phyloP scores from a whole-genome alignment of 768 basidiomycete species.

The Pisolithus sp. region DNA sequence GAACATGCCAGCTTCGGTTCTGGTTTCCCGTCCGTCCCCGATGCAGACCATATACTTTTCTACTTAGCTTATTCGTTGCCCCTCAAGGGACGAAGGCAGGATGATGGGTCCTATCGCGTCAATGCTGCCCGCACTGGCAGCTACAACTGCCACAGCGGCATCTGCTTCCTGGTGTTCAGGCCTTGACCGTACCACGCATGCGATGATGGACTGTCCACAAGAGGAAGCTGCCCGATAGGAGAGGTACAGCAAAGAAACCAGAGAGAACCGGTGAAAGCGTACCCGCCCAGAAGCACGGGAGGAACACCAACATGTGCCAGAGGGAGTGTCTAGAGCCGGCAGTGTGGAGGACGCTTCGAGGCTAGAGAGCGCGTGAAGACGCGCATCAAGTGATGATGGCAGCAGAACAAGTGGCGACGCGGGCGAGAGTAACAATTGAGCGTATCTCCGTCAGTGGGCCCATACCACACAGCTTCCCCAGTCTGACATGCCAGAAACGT shows the following conservation, averaged over 20 bases:
- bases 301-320: conserved; percentile 7
- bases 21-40: too few species aligned
- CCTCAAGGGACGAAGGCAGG: background rate
- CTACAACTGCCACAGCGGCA: background rate
- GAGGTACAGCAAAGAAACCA: conserved; percentile 2
- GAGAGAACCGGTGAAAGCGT: background rate
- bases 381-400: conserved; percentile 1
- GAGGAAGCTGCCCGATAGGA: conserved; percentile 1
- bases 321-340: conserved; percentile 5
- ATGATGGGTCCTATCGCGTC: background rate
- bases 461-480: too few species aligned
- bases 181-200: conserved; percentile 7
- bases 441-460: too few species aligned
- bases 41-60: too few species aligned
- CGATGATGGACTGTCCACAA: conserved; percentile 1
- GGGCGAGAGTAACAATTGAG: too few species aligned
- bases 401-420: too few species aligned
- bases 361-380: conserved; percentile 8
- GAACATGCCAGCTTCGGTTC: too few species aligned
- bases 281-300: conserved; percentile 1
- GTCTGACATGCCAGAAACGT: too few species aligned
- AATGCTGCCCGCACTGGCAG: background rate
- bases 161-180: background rate
- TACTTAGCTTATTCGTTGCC: too few species aligned
- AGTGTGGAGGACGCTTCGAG: background rate